Conservation (phyloP, 176 grass and related monocot species). For the Eleusine coracana region DNA sequence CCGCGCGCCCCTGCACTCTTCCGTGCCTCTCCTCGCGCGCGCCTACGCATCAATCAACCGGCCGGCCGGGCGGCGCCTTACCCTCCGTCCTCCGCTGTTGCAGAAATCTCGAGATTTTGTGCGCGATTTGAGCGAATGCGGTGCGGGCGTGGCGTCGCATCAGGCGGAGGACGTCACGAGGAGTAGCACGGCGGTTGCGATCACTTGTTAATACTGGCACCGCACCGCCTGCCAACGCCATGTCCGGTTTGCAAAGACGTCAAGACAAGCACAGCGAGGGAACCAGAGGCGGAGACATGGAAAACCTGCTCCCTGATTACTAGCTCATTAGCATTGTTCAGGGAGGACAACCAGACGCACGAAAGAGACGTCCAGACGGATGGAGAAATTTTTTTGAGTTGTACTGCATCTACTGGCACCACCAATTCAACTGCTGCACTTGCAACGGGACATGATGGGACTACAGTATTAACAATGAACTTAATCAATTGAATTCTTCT, state of each 20-base stretch:
- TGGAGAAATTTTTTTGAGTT: neutral
- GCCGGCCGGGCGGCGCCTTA: neutral
- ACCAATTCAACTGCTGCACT: constrained; percentile 23
- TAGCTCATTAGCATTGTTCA: neutral
- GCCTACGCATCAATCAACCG: neutral
- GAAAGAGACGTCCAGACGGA: neutral
- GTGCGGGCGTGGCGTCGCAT: constrained; percentile 1
- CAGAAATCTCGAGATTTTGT: neutral
- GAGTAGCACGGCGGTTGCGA: constrained; percentile 5
- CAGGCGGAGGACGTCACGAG: neutral
- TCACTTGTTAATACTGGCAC: constrained; percentile 9
- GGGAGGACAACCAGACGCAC: neutral
- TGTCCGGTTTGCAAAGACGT: constrained; percentile 19
- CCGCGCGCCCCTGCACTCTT: neutral
- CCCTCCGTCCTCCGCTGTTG: neutral
- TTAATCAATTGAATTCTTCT: constrained; percentile 72
- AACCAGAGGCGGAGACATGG: constrained; percentile 30
- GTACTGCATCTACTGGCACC: neutral
- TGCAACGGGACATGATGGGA: neutral
- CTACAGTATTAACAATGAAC: constrained; percentile 50
- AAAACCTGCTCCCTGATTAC: constrained; percentile 12
- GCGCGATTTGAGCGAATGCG: constrained; percentile 19
- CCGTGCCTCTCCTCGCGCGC: neutral
- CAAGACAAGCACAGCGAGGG: neutral
- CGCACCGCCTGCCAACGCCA: neutral